These are phyloP conservation scores for Physcomitrium patens DNA, from an alignment of 225 moss, liverwort and hornwort species.

Conservation along the genomic window DNA sequence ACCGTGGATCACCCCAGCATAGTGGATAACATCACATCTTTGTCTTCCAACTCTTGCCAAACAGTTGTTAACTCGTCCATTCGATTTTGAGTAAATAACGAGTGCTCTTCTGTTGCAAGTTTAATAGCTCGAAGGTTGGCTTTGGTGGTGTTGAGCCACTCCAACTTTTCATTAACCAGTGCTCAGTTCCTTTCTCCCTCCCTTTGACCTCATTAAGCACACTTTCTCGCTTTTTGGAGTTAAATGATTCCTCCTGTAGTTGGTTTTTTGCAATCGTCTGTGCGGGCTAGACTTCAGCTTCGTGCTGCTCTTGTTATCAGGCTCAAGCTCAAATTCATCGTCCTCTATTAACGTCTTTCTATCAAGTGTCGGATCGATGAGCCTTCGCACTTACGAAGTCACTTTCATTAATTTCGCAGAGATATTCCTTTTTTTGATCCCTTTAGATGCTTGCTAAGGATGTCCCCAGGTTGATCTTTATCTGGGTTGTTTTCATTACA, in stretches of 20 bases:
- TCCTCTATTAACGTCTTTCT: too few species aligned
- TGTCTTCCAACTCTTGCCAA: slow-evolving; percentile 47
- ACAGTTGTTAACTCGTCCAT: slow-evolving; percentile 35
- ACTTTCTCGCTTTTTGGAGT: slow-evolving; percentile 23
- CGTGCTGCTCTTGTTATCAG: too few species aligned
- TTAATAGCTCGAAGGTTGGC: slow-evolving; percentile 38
- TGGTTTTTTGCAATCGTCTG: too few species aligned
- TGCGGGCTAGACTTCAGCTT: too few species aligned
- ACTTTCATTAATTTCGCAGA: too few species aligned
- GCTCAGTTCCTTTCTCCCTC: slow-evolving; percentile 24
- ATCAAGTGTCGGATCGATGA: too few species aligned
- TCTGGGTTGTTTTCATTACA: too few species aligned
- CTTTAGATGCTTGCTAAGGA: too few species aligned
- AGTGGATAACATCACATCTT: slow-evolving; percentile 44
- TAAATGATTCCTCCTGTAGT: slow-evolving; percentile 26
- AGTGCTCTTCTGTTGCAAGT: slow-evolving; percentile 42
- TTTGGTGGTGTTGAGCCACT: slow-evolving; percentile 35
- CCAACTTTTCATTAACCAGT: slow-evolving; percentile 17
- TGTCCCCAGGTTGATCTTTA: too few species aligned
- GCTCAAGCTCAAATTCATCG: too few species aligned
- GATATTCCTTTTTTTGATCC: too few species aligned
- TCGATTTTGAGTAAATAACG: slow-evolving; percentile 37
- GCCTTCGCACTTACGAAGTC: too few species aligned
- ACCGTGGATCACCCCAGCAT: slow-evolving; percentile 39
- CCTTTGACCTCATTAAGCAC: slow-evolving; percentile 31